Conservation (phyloP, 495 filamentous ascomycete species). For the Clohesyomyces aquaticus region DNA sequence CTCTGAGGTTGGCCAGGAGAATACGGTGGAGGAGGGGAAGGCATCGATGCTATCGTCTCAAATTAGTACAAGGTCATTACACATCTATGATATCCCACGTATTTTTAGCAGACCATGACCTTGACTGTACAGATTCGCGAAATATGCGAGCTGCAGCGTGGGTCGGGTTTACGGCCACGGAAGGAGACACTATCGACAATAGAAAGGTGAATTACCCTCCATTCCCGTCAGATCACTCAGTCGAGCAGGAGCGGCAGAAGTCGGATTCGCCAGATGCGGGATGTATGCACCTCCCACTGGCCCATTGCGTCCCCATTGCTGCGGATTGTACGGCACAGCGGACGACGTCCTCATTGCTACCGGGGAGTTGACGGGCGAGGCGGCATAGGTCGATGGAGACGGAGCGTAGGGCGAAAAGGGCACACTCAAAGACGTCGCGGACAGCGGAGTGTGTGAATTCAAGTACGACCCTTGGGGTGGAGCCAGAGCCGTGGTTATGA, state of each 20-base stretch:
- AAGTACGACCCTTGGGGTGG: conserved; percentile 36
- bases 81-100: too few relatives aligned
- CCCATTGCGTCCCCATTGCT: conserved; percentile 47
- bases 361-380: conserved; percentile 37
- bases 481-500: conserved; percentile 41
- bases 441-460: conserved; percentile 37
- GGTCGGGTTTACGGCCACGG: background rate
- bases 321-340: conserved; percentile 47
- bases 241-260: conserved; percentile 17
- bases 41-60: conserved; percentile 42
- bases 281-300: conserved; percentile 40
- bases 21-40: conserved; percentile 50
- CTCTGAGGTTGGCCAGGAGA: conserved; percentile 41
- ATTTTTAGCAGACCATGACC: too few relatives aligned
- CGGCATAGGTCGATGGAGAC: conserved; percentile 33
- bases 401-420: conserved; percentile 43
- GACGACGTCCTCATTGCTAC: conserved; percentile 42
- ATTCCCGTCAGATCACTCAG: conserved; percentile 45
- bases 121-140: background rate
- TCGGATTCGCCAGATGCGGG: conserved; percentile 33
- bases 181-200: background rate
- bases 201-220: conserved; percentile 45
- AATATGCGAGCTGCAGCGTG: conserved; percentile 4
- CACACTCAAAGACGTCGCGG: conserved; percentile 40
- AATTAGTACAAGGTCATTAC: conserved; percentile 11